phyloP scores from a whole-genome alignment of 1,139 yeast genomes.

The Debaryomycetaceae sp. region DNA sequence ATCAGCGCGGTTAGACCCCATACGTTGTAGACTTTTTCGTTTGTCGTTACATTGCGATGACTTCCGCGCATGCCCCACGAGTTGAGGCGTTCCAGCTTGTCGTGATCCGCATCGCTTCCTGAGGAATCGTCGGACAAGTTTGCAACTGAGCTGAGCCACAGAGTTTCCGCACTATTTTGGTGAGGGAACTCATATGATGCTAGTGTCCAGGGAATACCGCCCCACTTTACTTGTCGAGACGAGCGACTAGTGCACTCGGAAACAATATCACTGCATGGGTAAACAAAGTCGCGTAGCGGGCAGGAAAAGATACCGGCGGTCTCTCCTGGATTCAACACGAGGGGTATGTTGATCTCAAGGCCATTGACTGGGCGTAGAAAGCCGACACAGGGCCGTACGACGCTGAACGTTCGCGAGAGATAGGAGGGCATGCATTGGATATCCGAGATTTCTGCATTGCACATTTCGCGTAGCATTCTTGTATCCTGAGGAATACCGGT shows the following conservation, averaged over 20 bases:
- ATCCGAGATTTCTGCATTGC: conserved; percentile 47
- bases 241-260: conserved; percentile 36
- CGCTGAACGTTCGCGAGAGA: conserved; percentile 66
- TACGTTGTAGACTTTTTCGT: conserved; percentile 49
- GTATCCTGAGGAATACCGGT: conserved; percentile 58
- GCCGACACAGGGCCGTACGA: conserved; percentile 76
- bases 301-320: conserved; percentile 58
- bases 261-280: conserved; percentile 25
- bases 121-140: conserved; percentile 45
- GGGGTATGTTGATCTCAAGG: conserved; percentile 16
- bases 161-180: conserved; percentile 41
- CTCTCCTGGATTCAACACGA: conserved; percentile 59
- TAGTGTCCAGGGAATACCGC: conserved; percentile 56
- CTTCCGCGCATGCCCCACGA: conserved; percentile 36
- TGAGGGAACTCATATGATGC: conserved; percentile 54
- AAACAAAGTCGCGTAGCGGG: conserved; percentile 52
- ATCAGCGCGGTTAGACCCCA: conserved; percentile 94
- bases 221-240: conserved; percentile 44
- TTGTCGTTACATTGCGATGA: conserved; percentile 24
- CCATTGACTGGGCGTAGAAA: conserved; percentile 28
- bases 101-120: conserved; percentile 22
- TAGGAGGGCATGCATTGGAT: conserved; percentile 61
- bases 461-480: conserved; percentile 27
- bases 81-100: conserved; percentile 1
- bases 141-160: conserved; percentile 50